Base-by-base conservation (phyloP, 2,329 filamentous ascomycete genomes). In the Aplosporella prunicola region DNA sequence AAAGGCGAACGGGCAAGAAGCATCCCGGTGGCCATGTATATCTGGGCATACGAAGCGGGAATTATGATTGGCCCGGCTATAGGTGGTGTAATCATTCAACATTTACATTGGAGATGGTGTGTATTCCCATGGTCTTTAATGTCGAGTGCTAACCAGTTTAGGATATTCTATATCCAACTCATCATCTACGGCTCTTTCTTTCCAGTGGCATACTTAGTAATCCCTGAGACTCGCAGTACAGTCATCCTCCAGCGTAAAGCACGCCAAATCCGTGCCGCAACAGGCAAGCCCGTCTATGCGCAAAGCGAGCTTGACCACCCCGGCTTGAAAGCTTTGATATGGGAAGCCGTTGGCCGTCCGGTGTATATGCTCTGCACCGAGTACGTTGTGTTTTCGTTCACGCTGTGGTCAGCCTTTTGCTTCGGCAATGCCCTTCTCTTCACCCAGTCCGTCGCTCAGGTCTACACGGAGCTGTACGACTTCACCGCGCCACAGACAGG, bases 331-430 rank as follows among this genome's bases (percentile, higher is more conserved):
- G 35, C 5, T n/a, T 5, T 32, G 5, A 15, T 38, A 4, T 20
- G 16, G 9, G 16, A 30, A 2, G 52, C 23, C 50, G 56, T 28
- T 14, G 23, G 16, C 26, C 51, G 55, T 3, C 56, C 56, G 9
- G 46, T 53, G 2, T 57, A 58, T 22, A 62, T 71, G 47, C 58
- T 71, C 5, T 57, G 52, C 45, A 72, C 68, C 2, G 68, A 72
- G 51, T 62, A 61, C 3, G 66, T 72, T 0, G 61, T 72, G 2
- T 57, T 68, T 27, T 60, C 58, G 30, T 60, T 64, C 32, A 67
- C 66, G 2, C 42, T 72, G 69, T 67, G 67, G 67, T 64, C 10
- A 59, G 64, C 16, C 66, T 70, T 42, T 58, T 58, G 41, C 56
- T 66, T 37, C 63, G 64, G 15, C 61, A 58, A 4, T 57, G 68